Percentiles rank a stretch among this genome's conserved stretches.
These are phyloP conservation scores for Agaricales sp. DNA, from an alignment of 1,284 basidiomycete genomes.

Conservation along the genomic window DNA sequence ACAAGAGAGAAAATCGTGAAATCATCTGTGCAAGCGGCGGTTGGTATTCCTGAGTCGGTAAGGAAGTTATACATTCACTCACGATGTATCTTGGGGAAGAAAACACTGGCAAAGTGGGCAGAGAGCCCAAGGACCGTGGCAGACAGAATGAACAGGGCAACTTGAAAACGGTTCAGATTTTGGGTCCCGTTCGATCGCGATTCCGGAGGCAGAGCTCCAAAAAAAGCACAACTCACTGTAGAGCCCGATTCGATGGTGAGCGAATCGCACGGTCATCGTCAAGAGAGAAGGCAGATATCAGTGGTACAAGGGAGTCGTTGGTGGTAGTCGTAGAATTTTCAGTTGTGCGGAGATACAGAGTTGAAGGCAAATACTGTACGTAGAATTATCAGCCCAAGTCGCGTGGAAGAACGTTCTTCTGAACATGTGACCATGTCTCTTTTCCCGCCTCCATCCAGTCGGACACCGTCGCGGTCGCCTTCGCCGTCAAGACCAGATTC, in stretches of 20 bases:
- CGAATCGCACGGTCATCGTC: constrained; percentile 47
- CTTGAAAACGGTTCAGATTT: constrained; percentile 22
- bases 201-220: constrained; percentile 3
- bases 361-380: too few species aligned
- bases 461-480: background rate
- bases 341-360: too few species aligned
- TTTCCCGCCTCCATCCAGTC: background rate
- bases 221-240: constrained; percentile 28
- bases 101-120: constrained; percentile 53
- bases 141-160: constrained; percentile 45
- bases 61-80: constrained; percentile 15
- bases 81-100: constrained; percentile 57
- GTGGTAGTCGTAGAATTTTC: too few species aligned
- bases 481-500: background rate
- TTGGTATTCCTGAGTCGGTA: constrained; percentile 1
- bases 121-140: constrained; percentile 59
- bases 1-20: constrained; percentile 60
- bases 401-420: too few species aligned
- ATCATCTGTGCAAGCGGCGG: constrained; percentile 33
- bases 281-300: background rate
- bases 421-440: background rate
- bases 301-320: background rate
- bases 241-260: constrained; percentile 37
- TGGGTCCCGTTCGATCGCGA: background rate
- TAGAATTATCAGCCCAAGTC: too few species aligned